phyloP scores from a whole-genome alignment of 495 filamentous ascomycete species.

The Penicillium coprophilum region DNA sequence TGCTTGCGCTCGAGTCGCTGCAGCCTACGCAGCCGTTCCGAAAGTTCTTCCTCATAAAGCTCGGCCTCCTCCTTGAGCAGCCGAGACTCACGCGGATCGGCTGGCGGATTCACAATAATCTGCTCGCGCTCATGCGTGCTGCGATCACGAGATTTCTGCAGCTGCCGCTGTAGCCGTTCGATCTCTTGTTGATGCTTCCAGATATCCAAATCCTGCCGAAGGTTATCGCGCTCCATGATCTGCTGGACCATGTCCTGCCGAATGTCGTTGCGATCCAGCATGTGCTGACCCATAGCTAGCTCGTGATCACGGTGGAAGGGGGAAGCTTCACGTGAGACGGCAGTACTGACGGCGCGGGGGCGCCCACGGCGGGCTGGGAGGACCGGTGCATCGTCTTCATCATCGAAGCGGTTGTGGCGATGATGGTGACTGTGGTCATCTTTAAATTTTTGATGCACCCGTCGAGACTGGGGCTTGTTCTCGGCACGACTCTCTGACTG shows the following conservation, averaged over 20 bases:
- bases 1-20: slow-evolving; percentile 37
- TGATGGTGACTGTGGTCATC: slow-evolving; percentile 9
- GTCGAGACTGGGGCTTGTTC: slow-evolving; percentile 22
- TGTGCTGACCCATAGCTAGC: slow-evolving; percentile 37
- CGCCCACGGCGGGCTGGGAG: too few relatives aligned
- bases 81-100: slow-evolving; percentile 21
- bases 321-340: slow-evolving; percentile 21
- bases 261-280: slow-evolving; percentile 39
- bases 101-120: background rate
- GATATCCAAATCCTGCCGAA: slow-evolving; percentile 43
- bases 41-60: slow-evolving; percentile 40
- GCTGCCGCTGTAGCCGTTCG: slow-evolving; percentile 45
- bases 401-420: slow-evolving; percentile 29
- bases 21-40: slow-evolving; percentile 34
- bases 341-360: slow-evolving; percentile 10
- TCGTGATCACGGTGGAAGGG: slow-evolving; percentile 38
- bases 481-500: slow-evolving; percentile 15
- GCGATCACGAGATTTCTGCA: slow-evolving; percentile 34
- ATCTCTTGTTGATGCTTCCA: slow-evolving; percentile 46
- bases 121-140: background rate
- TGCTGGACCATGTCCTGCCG: slow-evolving; percentile 43
- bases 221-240: slow-evolving; percentile 37
- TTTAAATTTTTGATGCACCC: slow-evolving; percentile 23
- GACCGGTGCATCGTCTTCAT: slow-evolving; percentile 20
- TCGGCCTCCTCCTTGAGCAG: slow-evolving; percentile 37